Conservation (phyloP, 306 rosid species). For the Inga laurina region DNA sequence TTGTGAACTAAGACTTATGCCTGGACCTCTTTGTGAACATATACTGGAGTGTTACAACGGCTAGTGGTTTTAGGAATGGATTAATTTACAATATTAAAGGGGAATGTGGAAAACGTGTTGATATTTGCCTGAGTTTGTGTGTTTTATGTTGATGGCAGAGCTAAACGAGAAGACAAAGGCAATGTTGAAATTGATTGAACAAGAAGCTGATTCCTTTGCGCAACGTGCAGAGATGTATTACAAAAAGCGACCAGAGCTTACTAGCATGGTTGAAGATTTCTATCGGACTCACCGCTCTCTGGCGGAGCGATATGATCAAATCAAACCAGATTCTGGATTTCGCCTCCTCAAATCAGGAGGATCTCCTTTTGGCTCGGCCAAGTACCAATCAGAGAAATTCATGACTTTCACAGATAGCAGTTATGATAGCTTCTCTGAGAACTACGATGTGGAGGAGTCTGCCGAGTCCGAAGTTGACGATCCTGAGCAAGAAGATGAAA, state of each 20-base stretch:
- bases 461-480: slow-evolving; percentile 83
- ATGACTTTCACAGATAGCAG: slow-evolving; percentile 32
- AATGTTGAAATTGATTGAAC: slow-evolving; percentile 69
- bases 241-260: slow-evolving; percentile 81
- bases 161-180: slow-evolving; percentile 70
- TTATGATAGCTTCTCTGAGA: slow-evolving; percentile 59
- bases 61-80: not conserved
- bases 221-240: slow-evolving; percentile 92
- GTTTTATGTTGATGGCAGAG: slow-evolving; percentile 46
- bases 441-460: slow-evolving; percentile 54
- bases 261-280: slow-evolving; percentile 83
- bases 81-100: not conserved
- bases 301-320: slow-evolving; percentile 74
- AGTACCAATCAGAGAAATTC: slow-evolving; percentile 45
- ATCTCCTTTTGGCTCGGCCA: slow-evolving; percentile 56
- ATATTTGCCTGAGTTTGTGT: slow-evolving; percentile 6
- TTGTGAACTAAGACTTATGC: not conserved
- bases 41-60: not conserved
- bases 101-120: slow-evolving; percentile 3
- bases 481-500: slow-evolving; percentile 63
- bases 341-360: slow-evolving; percentile 46
- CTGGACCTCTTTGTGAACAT: not conserved
- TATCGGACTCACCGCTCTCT: slow-evolving; percentile 72
- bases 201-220: slow-evolving; percentile 89
- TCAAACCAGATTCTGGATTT: slow-evolving; percentile 53